These are phyloP conservation scores for Scedosporium apiospermum DNA, from an alignment of 2,329 filamentous ascomycete species.

Conservation along the genomic window DNA sequence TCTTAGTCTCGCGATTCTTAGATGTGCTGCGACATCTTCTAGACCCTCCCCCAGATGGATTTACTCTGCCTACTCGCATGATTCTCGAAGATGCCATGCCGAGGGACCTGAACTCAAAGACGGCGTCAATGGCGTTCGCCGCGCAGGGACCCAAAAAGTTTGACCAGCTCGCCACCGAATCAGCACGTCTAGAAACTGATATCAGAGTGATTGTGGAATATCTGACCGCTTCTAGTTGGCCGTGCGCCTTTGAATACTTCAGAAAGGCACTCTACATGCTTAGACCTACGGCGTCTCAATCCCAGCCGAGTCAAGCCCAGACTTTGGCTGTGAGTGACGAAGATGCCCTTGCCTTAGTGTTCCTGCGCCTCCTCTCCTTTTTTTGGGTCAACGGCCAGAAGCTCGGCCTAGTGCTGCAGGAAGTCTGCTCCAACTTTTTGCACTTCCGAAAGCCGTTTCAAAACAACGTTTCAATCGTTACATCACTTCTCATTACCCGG, in stretches of 20 bases:
- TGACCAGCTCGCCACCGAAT: not conserved
- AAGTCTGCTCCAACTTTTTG: slow-evolving; percentile 57
- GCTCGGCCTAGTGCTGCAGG: slow-evolving; percentile 52
- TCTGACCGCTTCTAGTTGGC: slow-evolving; percentile 56
- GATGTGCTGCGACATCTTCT: slow-evolving; percentile 47
- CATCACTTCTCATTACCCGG: slow-evolving; percentile 53
- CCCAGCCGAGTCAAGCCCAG: not conserved
- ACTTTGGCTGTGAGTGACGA: slow-evolving; percentile 31
- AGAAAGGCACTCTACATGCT: slow-evolving; percentile 41
- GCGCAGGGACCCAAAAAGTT: not conserved
- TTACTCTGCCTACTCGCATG: slow-evolving; percentile 43
- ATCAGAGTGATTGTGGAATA: slow-evolving; percentile 52
- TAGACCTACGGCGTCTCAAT: slow-evolving; percentile 26
- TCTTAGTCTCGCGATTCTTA: slow-evolving; percentile 44
- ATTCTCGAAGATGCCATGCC: slow-evolving; percentile 30
- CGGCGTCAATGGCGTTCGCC: not conserved
- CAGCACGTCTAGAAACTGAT: slow-evolving; percentile 39
- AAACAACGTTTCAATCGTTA: slow-evolving; percentile 50
- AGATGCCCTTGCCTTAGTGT: slow-evolving; percentile 42
- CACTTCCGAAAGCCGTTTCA: slow-evolving; percentile 57
- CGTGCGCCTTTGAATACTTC: slow-evolving; percentile 48
- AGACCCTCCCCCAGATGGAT: slow-evolving; percentile 48
- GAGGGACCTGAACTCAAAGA: not conserved
- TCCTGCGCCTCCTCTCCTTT: slow-evolving; percentile 50
- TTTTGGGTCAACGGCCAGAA: slow-evolving; percentile 57